phyloP scores from a whole-genome alignment of 805 yeast species.

The Zygoascus bituminiphila region DNA sequence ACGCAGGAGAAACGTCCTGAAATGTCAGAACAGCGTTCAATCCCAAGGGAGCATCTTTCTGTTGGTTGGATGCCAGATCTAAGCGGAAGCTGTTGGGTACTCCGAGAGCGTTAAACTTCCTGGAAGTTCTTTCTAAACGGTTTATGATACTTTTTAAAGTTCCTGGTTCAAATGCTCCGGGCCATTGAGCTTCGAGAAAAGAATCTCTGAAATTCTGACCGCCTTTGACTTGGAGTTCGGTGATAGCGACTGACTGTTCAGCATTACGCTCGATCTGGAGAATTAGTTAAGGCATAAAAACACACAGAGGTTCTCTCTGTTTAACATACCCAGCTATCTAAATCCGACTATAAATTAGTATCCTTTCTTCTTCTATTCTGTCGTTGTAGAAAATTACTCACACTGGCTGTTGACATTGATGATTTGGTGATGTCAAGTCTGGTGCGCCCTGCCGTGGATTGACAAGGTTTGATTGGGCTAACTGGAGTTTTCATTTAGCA shows the following conservation, averaged over 20 bases:
- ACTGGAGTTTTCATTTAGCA: neutral
- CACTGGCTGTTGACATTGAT: neutral
- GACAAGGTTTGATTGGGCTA: neutral
- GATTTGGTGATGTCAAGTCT: neutral
- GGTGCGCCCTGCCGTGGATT: too few relatives aligned
- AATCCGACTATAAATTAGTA: neutral
- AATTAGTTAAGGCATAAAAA: neutral
- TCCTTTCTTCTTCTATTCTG: neutral
- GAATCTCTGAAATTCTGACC: constrained; percentile 19
- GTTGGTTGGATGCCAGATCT: constrained; percentile 8
- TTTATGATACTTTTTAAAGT: constrained; percentile 20
- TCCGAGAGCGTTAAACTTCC: constrained; percentile 9
- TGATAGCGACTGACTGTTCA: constrained; percentile 22
- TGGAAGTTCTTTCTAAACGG: constrained; percentile 19
- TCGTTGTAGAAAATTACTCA: neutral
- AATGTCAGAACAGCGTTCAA: constrained; percentile 12
- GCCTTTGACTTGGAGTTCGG: constrained; percentile 25
- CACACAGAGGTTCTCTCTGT: neutral
- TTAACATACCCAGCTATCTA: neutral
- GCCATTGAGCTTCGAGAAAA: constrained; percentile 22
- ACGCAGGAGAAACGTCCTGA: constrained; percentile 5
- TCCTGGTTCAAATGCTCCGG: constrained; percentile 18
- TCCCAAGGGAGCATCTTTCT: neutral
- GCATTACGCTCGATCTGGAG: constrained; percentile 21
- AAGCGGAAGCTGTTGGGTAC: constrained; percentile 6